phyloP scores from a whole-genome alignment of 2,329 filamentous ascomycete genomes.

The Chaetomiaceae sp. region DNA sequence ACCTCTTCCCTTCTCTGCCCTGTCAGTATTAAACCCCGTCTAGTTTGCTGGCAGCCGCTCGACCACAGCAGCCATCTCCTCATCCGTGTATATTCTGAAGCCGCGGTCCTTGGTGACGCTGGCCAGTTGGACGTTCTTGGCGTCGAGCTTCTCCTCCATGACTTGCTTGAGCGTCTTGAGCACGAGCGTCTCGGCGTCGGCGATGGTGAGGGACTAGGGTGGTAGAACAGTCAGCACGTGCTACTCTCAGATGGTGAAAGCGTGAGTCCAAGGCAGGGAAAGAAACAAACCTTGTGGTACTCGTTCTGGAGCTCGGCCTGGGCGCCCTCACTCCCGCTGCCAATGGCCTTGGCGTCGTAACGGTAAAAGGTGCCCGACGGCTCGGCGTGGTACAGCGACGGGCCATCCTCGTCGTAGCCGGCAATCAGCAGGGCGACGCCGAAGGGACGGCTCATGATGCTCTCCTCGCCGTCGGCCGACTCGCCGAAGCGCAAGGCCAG shows the following conservation, averaged over 20 bases:
- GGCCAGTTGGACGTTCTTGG: constrained; percentile 97
- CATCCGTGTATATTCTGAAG: constrained; percentile 97
- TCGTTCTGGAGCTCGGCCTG: constrained; percentile 98
- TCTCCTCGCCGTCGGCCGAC: constrained; percentile 95
- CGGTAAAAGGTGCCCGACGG: constrained; percentile 98
- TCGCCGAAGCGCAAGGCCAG: constrained; percentile 93
- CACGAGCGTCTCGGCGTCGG: constrained; percentile 89
- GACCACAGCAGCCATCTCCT: constrained; percentile 93
- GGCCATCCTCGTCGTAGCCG: constrained; percentile 94
- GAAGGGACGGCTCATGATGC: constrained; percentile 96
- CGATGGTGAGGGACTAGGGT: constrained; percentile 73
- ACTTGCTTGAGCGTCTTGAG: constrained; percentile 99
- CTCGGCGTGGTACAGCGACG: constrained; percentile 95
- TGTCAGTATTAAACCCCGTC: neutral
- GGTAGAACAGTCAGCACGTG: neutral
- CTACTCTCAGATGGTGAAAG: neutral
- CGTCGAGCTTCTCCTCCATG: constrained; percentile 99
- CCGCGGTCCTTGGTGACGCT: constrained; percentile 97
- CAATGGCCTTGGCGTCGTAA: constrained; percentile 98
- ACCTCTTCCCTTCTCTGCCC: neutral
- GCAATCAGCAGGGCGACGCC: constrained; percentile 95
- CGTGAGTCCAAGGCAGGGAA: neutral
- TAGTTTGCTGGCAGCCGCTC: constrained; percentile 70
- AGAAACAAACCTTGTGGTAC: constrained; percentile 71
- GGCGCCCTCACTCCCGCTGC: constrained; percentile 92